A percentile compares a stretch with the other conserved stretches of the same genome.
Evolutionary conservation across 2,329 filamentous ascomycete genomes (phyloP).

Genomic region (Fusarium torulosum): DNA sequence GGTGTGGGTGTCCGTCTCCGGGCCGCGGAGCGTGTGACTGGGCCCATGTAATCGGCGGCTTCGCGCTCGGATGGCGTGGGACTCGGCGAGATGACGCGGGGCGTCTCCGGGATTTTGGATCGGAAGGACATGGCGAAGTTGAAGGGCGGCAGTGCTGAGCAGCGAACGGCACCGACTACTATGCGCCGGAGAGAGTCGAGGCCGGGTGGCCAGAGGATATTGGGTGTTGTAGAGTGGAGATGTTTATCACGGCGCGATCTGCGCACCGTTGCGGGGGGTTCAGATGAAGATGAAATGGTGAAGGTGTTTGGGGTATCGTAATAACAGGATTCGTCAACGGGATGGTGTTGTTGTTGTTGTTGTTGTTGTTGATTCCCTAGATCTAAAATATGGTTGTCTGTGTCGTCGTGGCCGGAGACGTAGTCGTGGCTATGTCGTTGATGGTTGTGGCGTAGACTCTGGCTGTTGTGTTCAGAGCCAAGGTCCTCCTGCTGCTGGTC

Average conservation of each 20-base stretch:
- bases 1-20: slow-evolving; percentile 68
- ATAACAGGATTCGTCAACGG: slow-evolving; percentile 23
- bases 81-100: slow-evolving; percentile 90
- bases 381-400: slow-evolving; percentile 34
- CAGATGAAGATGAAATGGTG: slow-evolving; percentile 34
- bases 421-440: slow-evolving; percentile 38
- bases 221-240: slow-evolving; percentile 55
- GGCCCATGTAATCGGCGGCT: slow-evolving; percentile 70
- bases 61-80: slow-evolving; percentile 67
- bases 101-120: slow-evolving; percentile 76
- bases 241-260: slow-evolving; percentile 65
- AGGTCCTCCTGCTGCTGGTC: slow-evolving; percentile 19
- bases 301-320: slow-evolving; percentile 36
- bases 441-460: slow-evolving; percentile 35
- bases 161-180: slow-evolving; percentile 68
- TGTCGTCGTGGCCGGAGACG: slow-evolving; percentile 26
- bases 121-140: slow-evolving; percentile 65
- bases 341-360: slow-evolving; percentile 50
- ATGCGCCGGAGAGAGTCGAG: slow-evolving; percentile 62
- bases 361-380: slow-evolving; percentile 46
- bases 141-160: slow-evolving; percentile 71
- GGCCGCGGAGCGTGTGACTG: slow-evolving; percentile 81
- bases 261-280: slow-evolving; percentile 46
- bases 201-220: slow-evolving; percentile 60
- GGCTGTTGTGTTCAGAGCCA: slow-evolving; percentile 20